A percentile compares a stretch with the other conserved stretches of the same genome.
These are phyloP conservation scores for Trichocomaceae sp. DNA, from an alignment of 2,329 filamentous ascomycete genomes.

Conservation along the genomic window DNA sequence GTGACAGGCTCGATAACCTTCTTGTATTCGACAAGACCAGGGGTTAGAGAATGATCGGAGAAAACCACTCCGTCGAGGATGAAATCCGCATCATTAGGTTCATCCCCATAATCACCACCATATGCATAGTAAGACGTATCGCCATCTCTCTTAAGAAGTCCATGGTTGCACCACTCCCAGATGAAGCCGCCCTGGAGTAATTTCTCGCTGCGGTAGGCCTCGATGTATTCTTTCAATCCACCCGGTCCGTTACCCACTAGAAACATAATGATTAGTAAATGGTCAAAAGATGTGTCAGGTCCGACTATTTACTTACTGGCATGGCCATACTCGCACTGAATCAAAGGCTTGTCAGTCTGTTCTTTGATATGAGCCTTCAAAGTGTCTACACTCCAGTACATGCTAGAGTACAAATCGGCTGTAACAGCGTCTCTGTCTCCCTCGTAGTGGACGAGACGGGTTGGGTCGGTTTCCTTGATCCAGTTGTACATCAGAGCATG, in stretches of 20 bases:
- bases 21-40: conserved; percentile 50
- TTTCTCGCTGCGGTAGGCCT: conserved; percentile 55
- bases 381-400: conserved; percentile 55
- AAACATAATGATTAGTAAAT: too few species aligned
- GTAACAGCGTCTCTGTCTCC: conserved; percentile 54
- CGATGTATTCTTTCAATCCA: conserved; percentile 60
- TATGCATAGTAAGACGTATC: conserved; percentile 49
- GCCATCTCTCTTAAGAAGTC: conserved; percentile 28
- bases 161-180: conserved; percentile 61
- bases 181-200: conserved; percentile 61
- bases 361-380: conserved; percentile 43
- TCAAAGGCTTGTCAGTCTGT: conserved; percentile 39
- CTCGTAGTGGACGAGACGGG: conserved; percentile 60
- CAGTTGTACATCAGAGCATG: conserved; percentile 62
- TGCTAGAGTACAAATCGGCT: conserved; percentile 61
- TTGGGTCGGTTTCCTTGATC: conserved; percentile 52
- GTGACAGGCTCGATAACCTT: conserved; percentile 52
- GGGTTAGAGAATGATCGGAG: conserved; percentile 50
- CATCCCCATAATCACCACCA: conserved; percentile 56
- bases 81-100: conserved; percentile 54
- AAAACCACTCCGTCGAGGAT: conserved; percentile 53
- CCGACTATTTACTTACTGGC: too few species aligned
- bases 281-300: too few species aligned
- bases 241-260: conserved; percentile 73
- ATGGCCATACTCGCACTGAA: conserved; percentile 48